Evolutionary conservation across 176 grass and related monocot genomes (phyloP), one percentile per base, ranked within the genome.

Genomic region (Avena insularis): DNA sequence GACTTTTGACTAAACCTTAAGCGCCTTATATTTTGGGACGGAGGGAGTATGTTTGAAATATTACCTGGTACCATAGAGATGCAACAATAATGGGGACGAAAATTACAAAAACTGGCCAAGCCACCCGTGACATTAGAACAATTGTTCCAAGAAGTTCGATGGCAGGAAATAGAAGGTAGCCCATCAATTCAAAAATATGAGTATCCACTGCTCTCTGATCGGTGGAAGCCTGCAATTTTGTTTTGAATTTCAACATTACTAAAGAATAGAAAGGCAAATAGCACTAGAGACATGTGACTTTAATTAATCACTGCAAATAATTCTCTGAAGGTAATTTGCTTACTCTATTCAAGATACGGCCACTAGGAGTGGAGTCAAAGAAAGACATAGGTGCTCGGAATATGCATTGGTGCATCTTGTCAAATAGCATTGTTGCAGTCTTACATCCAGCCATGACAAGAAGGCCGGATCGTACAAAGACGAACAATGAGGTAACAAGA

Each of bases 71-170:
- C 66, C 33, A 69, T 19, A 69, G 31, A 69, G 66, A 69, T 38
- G 66, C 33, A 69, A 69, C 33, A 69, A 69, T 69, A 69, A 38
- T 4, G 2, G 66, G 66, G 33, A 69, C 33, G 13, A 69, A 93
- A 16, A 93, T 15, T 54, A 87, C 29, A 8, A 93, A 95, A 8
- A 91, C 91, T 81, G 65, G 86, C 89, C 84, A 95, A 57, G 77
- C 45, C 57, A 91, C 80, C 38, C 69, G 91, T 71, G 91, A 93
- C 93, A 95, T 95, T 6, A 95, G 65, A 78, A 85, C 25, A 87
- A 93, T 73, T 61, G 73, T 83, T 55, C 80, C 86, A 71, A 89
- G 75, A 55, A 92, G 46, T 67, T 95, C 75, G 50, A 95, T 89
- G 1, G 77, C 60, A 54, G 61, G 60, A 91, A 89, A 92, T 62